These are phyloP conservation scores for Phytophthora sojae DNA, from an alignment of 352 stramenopile genomes.

Conservation along the genomic window DNA sequence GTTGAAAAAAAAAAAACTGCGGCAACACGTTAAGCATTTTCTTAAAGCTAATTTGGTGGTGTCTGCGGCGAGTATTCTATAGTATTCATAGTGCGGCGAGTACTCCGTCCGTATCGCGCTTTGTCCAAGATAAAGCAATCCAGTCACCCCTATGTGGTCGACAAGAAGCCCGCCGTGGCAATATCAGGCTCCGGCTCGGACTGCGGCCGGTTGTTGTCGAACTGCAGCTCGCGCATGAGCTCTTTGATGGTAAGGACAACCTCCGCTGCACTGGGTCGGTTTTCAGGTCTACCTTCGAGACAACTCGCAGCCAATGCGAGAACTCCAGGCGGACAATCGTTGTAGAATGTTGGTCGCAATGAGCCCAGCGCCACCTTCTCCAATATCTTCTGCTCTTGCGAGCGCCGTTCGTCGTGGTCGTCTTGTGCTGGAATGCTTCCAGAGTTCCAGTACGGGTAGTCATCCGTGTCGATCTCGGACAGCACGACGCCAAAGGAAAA, in stretches of 20 bases:
- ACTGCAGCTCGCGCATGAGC: slow-evolving; percentile 37
- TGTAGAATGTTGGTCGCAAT: slow-evolving; percentile 60
- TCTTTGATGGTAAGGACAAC: slow-evolving; percentile 51
- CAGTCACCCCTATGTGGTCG: slow-evolving; percentile 13
- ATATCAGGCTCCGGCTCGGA: slow-evolving; percentile 37
- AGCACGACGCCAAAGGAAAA: slow-evolving; percentile 61
- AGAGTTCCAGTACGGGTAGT: slow-evolving; percentile 58
- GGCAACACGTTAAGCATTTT: slow-evolving; percentile 9
- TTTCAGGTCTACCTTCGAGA: slow-evolving; percentile 52
- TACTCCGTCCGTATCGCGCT: slow-evolving; percentile 20
- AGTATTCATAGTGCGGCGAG: slow-evolving; percentile 29
- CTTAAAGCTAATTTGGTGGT: slow-evolving; percentile 1
- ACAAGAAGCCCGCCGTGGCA: slow-evolving; percentile 39
- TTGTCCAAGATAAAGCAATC: slow-evolving; percentile 1
- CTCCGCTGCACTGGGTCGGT: slow-evolving; percentile 48
- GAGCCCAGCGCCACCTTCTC: slow-evolving; percentile 46
- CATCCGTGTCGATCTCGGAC: slow-evolving; percentile 59
- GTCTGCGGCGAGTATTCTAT: slow-evolving; percentile 20
- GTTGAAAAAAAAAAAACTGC: not conserved
- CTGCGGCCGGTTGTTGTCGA: slow-evolving; percentile 17
- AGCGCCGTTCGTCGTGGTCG: slow-evolving; percentile 36
- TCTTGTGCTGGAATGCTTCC: slow-evolving; percentile 36
- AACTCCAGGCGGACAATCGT: slow-evolving; percentile 52
- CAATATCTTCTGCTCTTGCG: slow-evolving; percentile 52
- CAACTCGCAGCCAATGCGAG: slow-evolving; percentile 51